A percentile compares a stretch with the other conserved stretches of the same genome.
Evolutionary conservation across 2,329 filamentous ascomycete genomes (phyloP).

Genomic region (Aspergillus persii): DNA sequence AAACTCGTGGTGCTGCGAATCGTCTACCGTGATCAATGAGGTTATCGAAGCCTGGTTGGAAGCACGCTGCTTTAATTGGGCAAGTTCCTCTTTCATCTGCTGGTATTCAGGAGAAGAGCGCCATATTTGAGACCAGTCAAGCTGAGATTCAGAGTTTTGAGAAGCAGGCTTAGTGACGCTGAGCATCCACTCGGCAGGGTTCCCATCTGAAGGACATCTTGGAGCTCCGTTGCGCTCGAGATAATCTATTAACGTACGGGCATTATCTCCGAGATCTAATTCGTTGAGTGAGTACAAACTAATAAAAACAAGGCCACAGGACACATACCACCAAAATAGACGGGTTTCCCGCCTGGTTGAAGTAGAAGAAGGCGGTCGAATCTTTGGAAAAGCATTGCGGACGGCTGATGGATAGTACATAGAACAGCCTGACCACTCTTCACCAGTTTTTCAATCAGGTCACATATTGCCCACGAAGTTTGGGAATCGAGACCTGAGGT

Average conservation of each 20-base stretch:
- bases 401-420: conserved; percentile 98
- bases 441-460: conserved; percentile 83
- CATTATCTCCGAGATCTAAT: conserved; percentile 49
- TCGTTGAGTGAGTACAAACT: background rate
- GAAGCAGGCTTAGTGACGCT: conserved; percentile 59
- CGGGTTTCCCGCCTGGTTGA: conserved; percentile 62
- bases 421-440: conserved; percentile 88
- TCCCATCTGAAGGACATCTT: conserved; percentile 59
- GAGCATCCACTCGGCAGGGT: conserved; percentile 76
- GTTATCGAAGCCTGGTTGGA: conserved; percentile 40
- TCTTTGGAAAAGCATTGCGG: conserved; percentile 87
- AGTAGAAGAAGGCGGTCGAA: conserved; percentile 68
- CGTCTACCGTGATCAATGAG: conserved; percentile 47
- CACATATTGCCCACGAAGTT: conserved; percentile 88
- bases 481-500: conserved; percentile 92
- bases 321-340: conserved; percentile 65
- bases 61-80: conserved; percentile 47
- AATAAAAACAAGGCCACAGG: background rate
- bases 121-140: conserved; percentile 66
- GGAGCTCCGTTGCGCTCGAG: conserved; percentile 65
- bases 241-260: conserved; percentile 57
- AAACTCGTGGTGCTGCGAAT: conserved; percentile 65
- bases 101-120: conserved; percentile 56
- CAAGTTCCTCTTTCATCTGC: conserved; percentile 57
- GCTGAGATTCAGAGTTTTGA: conserved; percentile 56